Evolutionary conservation across 2,329 filamentous ascomycete species (phyloP), one percentile per base, ranked within the genome.

Genomic region (Aureobasidium lini): DNA sequence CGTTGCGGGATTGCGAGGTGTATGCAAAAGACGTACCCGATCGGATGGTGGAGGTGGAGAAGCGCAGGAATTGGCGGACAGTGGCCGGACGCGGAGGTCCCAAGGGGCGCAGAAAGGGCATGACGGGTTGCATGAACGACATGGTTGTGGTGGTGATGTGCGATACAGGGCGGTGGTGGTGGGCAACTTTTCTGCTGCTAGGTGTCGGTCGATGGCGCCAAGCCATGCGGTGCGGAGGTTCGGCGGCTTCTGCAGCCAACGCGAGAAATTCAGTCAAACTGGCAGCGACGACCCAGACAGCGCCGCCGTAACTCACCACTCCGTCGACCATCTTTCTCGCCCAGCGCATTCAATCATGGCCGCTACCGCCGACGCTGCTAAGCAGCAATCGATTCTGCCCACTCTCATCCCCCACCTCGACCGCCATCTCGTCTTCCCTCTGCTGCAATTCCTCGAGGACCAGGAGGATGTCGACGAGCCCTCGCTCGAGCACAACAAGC

Each of bases 381-480:
- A 85, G 73, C 80, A 88, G 74, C 84, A 90, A 78, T 88, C 87
- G 73, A 84, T 97, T 64, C 84, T 96, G 69, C 89, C 90, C 69
- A 91, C 92, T 77, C 81, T 99, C 71, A 88, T 96, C 73, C 86
- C 86, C 67, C 86, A 95, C 75, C 89, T 99, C 75, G 94, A 96
- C 80, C 87, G 94, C 67, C 94, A 99, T 75, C 82, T 99, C 69
- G 89, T 97, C 72, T 99, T 95, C 79, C 94, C 94, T 66, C 84
- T 99, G 64, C 87, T 99, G 73, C 92, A 96, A 79, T 96, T 96
- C 76, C 83, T 88, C 70, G 86, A 86, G 70, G 86, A 87, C 71
- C 86, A 90, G 74, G 84, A 88, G 70, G 86, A 86, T 69, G 85
- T 87, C 71, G 87, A 90, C 73, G 87, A 95, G 66, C 69, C 81